These are phyloP conservation scores for Salvia splendens DNA, from an alignment of 257 asterid genomes.

Conservation along the genomic window DNA sequence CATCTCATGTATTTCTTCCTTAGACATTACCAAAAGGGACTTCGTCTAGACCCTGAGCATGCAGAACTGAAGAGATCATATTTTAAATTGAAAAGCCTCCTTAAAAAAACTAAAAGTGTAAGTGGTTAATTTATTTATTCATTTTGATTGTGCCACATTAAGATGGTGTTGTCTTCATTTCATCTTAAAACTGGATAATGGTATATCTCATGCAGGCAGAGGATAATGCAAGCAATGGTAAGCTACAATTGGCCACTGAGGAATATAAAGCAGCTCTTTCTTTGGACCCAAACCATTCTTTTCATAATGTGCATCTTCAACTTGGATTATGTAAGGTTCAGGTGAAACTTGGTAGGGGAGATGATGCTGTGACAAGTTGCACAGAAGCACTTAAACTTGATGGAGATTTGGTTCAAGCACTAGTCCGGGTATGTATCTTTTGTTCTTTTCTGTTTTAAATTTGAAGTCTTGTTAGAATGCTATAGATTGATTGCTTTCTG, in stretches of 20 bases:
- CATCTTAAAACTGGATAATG: conserved; percentile 19
- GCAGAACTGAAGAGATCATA: conserved; percentile 81
- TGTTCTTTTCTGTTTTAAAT: conserved; percentile 2
- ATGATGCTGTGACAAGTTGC: conserved; percentile 76
- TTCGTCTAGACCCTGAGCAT: conserved; percentile 90
- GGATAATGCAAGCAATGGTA: conserved; percentile 78
- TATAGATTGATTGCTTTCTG: not conserved
- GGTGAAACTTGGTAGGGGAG: conserved; percentile 88
- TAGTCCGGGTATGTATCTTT: conserved; percentile 60
- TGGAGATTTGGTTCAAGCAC: conserved; percentile 75
- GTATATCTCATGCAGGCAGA: conserved; percentile 65
- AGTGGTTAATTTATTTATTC: conserved; percentile 17
- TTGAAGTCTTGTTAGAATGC: not conserved
- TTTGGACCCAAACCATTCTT: conserved; percentile 77
- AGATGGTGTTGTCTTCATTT: not conserved
- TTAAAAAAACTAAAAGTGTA: conserved; percentile 84
- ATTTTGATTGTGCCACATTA: conserved; percentile 12
- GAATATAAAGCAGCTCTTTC: conserved; percentile 75
- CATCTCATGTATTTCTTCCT: conserved; percentile 21
- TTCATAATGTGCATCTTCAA: conserved; percentile 70
- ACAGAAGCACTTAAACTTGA: conserved; percentile 73
- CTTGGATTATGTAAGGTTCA: conserved; percentile 82
- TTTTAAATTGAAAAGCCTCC: conserved; percentile 81
- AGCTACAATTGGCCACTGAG: conserved; percentile 80
- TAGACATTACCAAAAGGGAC: conserved; percentile 92